phyloP scores from a whole-genome alignment of 2,329 filamentous ascomycete species.

The Dothideomycetes sp. region DNA sequence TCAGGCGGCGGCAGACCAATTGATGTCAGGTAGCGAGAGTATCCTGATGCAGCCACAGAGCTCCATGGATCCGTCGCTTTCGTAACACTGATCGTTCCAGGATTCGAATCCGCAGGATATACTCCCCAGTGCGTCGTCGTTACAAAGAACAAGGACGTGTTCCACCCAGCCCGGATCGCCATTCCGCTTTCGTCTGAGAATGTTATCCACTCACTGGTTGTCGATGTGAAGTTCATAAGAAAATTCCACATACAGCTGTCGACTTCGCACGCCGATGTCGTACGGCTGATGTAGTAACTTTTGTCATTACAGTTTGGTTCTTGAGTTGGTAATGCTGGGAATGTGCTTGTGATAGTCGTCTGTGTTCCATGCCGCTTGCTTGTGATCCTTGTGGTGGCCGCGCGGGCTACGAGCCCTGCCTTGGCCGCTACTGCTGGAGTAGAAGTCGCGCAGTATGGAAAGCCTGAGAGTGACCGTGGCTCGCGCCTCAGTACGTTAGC shows the following conservation, averaged over 20 bases:
- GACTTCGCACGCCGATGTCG: slow-evolving; percentile 1
- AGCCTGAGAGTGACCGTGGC: not conserved
- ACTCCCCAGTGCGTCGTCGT: slow-evolving; percentile 1
- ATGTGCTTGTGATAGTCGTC: not conserved
- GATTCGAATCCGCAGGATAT: not conserved
- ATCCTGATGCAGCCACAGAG: not conserved
- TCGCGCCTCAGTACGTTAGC: not conserved
- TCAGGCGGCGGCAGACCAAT: not conserved
- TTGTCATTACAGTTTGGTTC: not conserved
- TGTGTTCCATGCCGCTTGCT: not conserved
- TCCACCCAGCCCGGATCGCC: not conserved
- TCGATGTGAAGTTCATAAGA: not conserved
- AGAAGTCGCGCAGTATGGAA: slow-evolving; percentile 5
- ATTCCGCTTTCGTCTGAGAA: not conserved
- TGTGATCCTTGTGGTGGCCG: not conserved
- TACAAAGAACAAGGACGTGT: not conserved
- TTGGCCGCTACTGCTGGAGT: slow-evolving; percentile 1
- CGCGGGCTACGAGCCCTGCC: not conserved
- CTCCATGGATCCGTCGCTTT: not conserved
- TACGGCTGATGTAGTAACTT: not conserved
- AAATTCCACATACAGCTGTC: slow-evolving; percentile 6
- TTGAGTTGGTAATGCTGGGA: not conserved
- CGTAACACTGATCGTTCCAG: not conserved
- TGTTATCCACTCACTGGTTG: not conserved
- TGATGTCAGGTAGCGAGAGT: not conserved